Conservation (phyloP, 805 yeast genomes). For the Sugiyamaella mastotermitis region DNA sequence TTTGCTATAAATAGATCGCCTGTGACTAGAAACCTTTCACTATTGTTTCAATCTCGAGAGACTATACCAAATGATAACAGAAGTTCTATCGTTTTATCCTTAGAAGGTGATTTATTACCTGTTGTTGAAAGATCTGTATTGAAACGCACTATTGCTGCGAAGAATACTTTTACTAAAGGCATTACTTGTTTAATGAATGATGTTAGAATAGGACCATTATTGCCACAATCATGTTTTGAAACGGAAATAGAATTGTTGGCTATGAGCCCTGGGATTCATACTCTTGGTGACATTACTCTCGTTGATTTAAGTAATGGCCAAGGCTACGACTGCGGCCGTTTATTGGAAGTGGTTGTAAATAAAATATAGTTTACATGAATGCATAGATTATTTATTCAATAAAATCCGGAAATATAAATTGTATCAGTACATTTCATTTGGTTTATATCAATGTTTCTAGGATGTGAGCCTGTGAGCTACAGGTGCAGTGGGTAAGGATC, state of each 20-base stretch:
- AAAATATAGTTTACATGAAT: conserved; percentile 1
- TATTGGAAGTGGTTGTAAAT: conserved; percentile 59
- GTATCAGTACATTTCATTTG: too few species aligned
- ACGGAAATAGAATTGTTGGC: conserved; percentile 57
- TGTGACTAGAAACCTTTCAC: conserved; percentile 46
- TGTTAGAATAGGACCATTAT: conserved; percentile 54
- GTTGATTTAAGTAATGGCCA: conserved; percentile 62
- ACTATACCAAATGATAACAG: conserved; percentile 8
- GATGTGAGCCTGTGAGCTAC: too few species aligned
- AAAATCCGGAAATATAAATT: too few species aligned
- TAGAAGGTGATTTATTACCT: neutral
- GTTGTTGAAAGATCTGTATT: conserved; percentile 21
- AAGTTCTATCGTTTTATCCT: conserved; percentile 10
- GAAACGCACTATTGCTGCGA: conserved; percentile 33
- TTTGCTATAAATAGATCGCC: conserved; percentile 58
- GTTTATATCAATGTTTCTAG: too few species aligned
- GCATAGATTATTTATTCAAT: too few species aligned
- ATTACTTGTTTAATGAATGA: conserved; percentile 61
- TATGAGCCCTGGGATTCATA: conserved; percentile 56
- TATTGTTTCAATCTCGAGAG: conserved; percentile 36
- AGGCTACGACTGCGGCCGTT: conserved; percentile 60
- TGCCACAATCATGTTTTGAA: conserved; percentile 58
- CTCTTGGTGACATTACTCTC: conserved; percentile 58
- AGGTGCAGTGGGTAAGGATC: too few species aligned
- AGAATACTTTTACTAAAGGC: conserved; percentile 45